Conservation (phyloP, 331 rosid genomes). For the Malus hybrid region DNA sequence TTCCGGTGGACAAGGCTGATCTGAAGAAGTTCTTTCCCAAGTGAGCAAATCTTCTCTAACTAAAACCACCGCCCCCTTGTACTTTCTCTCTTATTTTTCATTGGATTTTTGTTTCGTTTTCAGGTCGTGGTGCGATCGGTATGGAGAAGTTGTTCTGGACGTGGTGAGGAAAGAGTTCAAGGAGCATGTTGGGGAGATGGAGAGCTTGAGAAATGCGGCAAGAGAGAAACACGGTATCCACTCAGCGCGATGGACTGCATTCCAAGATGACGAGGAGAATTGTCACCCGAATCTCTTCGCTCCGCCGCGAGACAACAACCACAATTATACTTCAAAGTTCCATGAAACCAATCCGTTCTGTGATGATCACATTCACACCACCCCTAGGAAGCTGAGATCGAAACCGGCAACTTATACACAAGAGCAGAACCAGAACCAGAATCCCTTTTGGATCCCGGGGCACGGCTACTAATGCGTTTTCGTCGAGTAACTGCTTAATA, state of each 20-base stretch:
- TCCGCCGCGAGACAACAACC: constrained; percentile 1
- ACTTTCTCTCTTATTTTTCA: background rate
- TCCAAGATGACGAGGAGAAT: constrained; percentile 68
- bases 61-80: background rate
- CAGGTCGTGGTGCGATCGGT: constrained; percentile 77
- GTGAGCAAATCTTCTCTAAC: constrained; percentile 5
- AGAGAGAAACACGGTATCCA: constrained; percentile 44
- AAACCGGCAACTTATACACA: constrained; percentile 37
- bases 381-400: constrained; percentile 28
- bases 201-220: constrained; percentile 44
- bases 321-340: background rate
- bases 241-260: constrained; percentile 66
- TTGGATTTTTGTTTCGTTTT: background rate
- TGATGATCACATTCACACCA: constrained; percentile 12
- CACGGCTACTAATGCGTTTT: constrained; percentile 5
- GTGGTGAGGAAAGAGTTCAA: constrained; percentile 85
- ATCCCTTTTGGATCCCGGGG: constrained; percentile 43
- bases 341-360: constrained; percentile 40
- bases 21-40: constrained; percentile 48
- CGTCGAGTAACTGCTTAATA: background rate
- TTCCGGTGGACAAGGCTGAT: constrained; percentile 51
- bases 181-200: constrained; percentile 73
- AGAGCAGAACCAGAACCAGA: constrained; percentile 19
- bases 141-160: constrained; percentile 67
- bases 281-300: constrained; percentile 68